Evolutionary conservation across 768 basidiomycete species (phyloP).

Genomic region (Mycena epipterygia): DNA sequence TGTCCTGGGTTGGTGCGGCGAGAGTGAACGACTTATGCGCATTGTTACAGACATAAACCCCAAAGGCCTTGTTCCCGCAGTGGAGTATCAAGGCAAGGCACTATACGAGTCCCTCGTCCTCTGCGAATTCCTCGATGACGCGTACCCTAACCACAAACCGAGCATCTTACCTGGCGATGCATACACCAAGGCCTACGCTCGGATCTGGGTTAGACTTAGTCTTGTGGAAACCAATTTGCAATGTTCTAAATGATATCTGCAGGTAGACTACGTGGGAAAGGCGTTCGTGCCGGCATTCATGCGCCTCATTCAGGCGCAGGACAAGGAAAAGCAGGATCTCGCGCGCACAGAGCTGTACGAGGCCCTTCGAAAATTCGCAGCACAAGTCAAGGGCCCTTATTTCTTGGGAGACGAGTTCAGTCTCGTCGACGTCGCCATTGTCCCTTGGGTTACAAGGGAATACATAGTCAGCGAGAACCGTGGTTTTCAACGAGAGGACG

Average conservation of each 20-base stretch:
- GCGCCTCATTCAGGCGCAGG: conserved; percentile 53
- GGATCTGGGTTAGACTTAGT: conserved; percentile 57
- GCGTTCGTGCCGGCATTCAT: conserved; percentile 65
- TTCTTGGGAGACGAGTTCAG: conserved; percentile 64
- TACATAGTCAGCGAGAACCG: conserved; percentile 58
- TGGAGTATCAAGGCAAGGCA: conserved; percentile 66
- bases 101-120: conserved; percentile 77
- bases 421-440: conserved; percentile 61
- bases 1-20: not conserved
- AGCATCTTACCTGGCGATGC: conserved; percentile 67
- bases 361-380: conserved; percentile 51
- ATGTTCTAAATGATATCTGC: not conserved
- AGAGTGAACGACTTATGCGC: not conserved
- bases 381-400: conserved; percentile 58
- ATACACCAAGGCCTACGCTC: conserved; percentile 61
- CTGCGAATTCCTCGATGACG: conserved; percentile 78
- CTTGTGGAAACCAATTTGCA: not conserved
- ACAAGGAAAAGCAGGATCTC: conserved; percentile 49
- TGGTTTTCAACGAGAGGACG: conserved; percentile 51
- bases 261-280: conserved; percentile 67
- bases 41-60: conserved; percentile 65
- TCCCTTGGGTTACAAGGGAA: conserved; percentile 63
- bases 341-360: conserved; percentile 54
- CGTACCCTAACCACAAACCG: conserved; percentile 59
- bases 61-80: conserved; percentile 75